Conservation (phyloP, 2,329 filamentous ascomycete genomes). For the Cordyceps tenuipes region DNA sequence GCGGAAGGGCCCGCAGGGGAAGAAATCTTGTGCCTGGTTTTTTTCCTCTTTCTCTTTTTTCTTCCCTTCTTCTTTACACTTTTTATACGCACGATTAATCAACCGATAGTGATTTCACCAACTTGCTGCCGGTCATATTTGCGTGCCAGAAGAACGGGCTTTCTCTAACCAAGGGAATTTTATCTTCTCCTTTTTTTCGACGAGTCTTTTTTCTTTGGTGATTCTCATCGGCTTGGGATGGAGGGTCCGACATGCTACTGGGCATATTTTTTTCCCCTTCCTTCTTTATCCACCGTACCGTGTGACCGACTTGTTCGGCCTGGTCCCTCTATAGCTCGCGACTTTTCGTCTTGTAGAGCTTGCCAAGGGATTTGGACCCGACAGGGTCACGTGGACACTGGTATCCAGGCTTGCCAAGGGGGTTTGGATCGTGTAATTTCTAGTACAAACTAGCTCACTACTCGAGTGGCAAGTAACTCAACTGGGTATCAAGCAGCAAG, state of each 20-base stretch:
- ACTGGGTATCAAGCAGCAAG: too few relatives aligned
- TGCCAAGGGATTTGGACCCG: too few relatives aligned
- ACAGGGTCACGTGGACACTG: too few relatives aligned
- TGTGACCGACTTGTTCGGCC: neutral
- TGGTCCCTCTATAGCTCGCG: neutral
- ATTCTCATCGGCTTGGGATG: conserved; percentile 12
- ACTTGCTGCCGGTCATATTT: conserved; percentile 54
- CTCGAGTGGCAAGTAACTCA: too few relatives aligned
- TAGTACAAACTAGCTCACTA: too few relatives aligned
- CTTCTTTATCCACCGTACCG: neutral
- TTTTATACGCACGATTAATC: conserved; percentile 49
- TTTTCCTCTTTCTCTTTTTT: neutral
- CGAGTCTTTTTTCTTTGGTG: neutral
- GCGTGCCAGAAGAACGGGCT: conserved; percentile 42
- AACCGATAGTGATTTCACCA: conserved; percentile 43
- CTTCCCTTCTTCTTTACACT: conserved; percentile 33
- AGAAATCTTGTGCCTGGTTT: neutral
- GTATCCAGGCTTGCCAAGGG: too few relatives aligned
- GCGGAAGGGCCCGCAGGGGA: neutral
- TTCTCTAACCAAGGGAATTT: conserved; percentile 15
- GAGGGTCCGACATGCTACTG: conserved; percentile 9
- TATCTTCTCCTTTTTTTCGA: conserved; percentile 11
- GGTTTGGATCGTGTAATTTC: too few relatives aligned
- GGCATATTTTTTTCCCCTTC: neutral
- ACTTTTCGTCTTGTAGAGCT: neutral